These are phyloP conservation scores for Metschnikowia peoriensis DNA, from an alignment of 805 yeast genomes.

Conservation along the genomic window DNA sequence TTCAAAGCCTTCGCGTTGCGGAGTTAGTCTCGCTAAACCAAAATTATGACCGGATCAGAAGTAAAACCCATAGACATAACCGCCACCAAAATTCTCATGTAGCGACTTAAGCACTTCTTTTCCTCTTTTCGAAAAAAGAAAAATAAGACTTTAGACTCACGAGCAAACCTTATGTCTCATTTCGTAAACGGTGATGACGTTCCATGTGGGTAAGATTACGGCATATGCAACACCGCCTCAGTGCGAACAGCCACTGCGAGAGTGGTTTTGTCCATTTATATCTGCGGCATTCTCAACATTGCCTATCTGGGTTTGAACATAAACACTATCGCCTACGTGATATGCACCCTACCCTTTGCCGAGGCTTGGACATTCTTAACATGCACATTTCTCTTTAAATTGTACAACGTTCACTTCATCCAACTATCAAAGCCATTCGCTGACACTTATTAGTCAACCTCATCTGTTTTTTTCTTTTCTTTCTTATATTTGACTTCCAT, in stretches of 20 bases:
- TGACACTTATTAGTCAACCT: neutral
- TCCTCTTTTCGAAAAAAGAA: neutral
- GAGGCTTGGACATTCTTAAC: neutral
- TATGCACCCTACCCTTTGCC: slow-evolving; percentile 1
- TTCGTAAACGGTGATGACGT: neutral
- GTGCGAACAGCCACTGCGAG: neutral
- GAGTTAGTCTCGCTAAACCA: too few relatives aligned
- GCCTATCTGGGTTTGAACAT: slow-evolving; percentile 7
- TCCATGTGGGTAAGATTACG: neutral
- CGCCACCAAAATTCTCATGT: too few relatives aligned
- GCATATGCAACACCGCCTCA: neutral
- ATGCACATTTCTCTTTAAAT: neutral
- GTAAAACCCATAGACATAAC: too few relatives aligned
- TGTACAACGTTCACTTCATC: neutral
- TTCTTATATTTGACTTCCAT: neutral
- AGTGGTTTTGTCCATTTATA: neutral
- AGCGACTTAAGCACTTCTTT: too few relatives aligned
- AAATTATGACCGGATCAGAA: too few relatives aligned
- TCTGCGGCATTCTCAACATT: neutral
- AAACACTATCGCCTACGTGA: slow-evolving; percentile 3
- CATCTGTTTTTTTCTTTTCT: neutral
- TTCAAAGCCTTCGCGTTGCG: too few relatives aligned
- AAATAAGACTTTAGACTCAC: too few relatives aligned
- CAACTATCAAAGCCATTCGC: neutral
- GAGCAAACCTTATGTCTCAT: neutral